phyloP scores from a whole-genome alignment of 1,284 basidiomycete genomes.

The Bjerkandera adusta region DNA sequence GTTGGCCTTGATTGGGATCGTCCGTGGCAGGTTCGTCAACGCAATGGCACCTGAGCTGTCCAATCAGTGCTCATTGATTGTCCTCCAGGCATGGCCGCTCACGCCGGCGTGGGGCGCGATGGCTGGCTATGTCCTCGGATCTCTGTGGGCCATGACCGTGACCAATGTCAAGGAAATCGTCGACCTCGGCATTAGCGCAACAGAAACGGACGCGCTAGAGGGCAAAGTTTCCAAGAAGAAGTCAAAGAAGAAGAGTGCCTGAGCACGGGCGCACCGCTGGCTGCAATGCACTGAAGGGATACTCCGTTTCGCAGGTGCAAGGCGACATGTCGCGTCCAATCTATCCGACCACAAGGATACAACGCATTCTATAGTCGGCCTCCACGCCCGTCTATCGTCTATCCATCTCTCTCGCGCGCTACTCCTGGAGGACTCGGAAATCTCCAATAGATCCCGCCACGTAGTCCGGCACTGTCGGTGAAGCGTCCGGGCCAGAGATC shows the following conservation, averaged over 20 bases:
- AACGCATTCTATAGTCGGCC: not conserved
- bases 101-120: conserved; percentile 69
- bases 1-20: conserved; percentile 94
- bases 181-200: conserved; percentile 28
- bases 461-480: conserved; percentile 75
- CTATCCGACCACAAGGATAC: not conserved
- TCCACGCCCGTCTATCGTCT: not conserved
- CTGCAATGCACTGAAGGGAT: not conserved
- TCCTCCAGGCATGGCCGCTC: conserved; percentile 72
- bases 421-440: conserved; percentile 45
- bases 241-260: conserved; percentile 11
- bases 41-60: too few species aligned
- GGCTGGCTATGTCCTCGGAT: conserved; percentile 64
- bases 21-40: conserved; percentile 82
- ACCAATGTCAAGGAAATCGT: conserved; percentile 46
- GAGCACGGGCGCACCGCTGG: not conserved
- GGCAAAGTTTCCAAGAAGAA: conserved; percentile 8
- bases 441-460: conserved; percentile 81
- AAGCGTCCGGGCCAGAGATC: conserved; percentile 69
- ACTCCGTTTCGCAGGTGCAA: not conserved
- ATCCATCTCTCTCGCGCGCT: not conserved
- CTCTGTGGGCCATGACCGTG: conserved; percentile 52
- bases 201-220: conserved; percentile 4
- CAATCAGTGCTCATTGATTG: conserved; percentile 4
- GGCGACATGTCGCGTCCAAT: not conserved